A percentile compares a stretch with the other conserved stretches of the same genome.
Conservation (phyloP, 495 filamentous ascomycete species). For the Jackrogersella minutella region DNA sequence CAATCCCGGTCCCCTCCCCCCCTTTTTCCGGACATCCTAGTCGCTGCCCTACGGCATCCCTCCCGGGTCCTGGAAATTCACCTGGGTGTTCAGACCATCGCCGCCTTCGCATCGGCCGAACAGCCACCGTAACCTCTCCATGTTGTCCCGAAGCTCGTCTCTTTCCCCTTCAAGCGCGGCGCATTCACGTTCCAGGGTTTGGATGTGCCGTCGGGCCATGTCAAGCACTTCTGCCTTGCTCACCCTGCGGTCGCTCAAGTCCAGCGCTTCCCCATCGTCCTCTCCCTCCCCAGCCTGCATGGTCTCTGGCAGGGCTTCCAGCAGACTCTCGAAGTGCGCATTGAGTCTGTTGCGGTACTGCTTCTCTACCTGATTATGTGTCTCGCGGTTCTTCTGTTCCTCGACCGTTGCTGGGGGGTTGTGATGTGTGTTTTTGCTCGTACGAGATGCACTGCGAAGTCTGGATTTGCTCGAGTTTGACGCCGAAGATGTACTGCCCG, state of each 20-base stretch:
- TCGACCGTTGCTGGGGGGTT: slow-evolving; percentile 47
- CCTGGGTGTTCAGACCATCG: slow-evolving; percentile 18
- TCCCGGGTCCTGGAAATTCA: slow-evolving; percentile 22
- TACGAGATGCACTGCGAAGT: slow-evolving; percentile 53
- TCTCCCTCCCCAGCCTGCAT: slow-evolving; percentile 40
- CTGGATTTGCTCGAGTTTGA: slow-evolving; percentile 37
- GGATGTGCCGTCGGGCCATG: slow-evolving; percentile 54
- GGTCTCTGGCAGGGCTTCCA: slow-evolving; percentile 52
- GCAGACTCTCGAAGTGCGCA: slow-evolving; percentile 54
- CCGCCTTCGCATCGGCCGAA: slow-evolving; percentile 41
- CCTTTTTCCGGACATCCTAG: not conserved
- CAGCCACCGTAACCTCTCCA: slow-evolving; percentile 45
- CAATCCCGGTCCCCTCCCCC: not conserved
- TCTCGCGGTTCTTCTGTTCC: slow-evolving; percentile 52
- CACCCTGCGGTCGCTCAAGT: slow-evolving; percentile 48
- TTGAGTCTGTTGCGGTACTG: slow-evolving; percentile 60
- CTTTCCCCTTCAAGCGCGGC: slow-evolving; percentile 47
- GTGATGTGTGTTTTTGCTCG: slow-evolving; percentile 50
- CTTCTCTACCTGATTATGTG: slow-evolving; percentile 59
- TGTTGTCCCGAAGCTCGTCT: slow-evolving; percentile 43
- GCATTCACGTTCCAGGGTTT: slow-evolving; percentile 49
- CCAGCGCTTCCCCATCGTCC: slow-evolving; percentile 38
- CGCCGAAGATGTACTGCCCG: slow-evolving; percentile 34
- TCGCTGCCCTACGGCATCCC: too few relatives aligned
- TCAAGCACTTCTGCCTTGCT: slow-evolving; percentile 59